phyloP scores from a whole-genome alignment of 1,284 basidiomycete species.

The Kalmanozyma brasiliensis region DNA sequence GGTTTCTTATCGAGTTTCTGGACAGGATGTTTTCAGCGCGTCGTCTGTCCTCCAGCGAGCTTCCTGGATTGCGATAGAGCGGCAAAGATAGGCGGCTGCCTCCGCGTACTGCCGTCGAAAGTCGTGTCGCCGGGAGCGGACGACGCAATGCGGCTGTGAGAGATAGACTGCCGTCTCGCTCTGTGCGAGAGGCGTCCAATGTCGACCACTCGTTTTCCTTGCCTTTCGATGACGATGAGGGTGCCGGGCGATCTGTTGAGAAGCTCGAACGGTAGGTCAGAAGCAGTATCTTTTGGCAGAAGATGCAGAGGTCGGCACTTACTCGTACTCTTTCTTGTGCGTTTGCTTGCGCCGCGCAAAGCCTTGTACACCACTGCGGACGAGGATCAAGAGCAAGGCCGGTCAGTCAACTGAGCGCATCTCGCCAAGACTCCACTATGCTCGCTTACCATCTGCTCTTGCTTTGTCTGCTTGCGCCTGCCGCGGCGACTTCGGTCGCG shows the following conservation, averaged over 20 bases:
- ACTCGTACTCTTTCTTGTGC: slow-evolving; percentile 1
- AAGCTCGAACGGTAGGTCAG: neutral
- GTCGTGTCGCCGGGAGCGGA: slow-evolving; percentile 29
- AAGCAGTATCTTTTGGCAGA: no score
- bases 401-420: neutral
- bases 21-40: slow-evolving; percentile 20
- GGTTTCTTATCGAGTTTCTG: neutral
- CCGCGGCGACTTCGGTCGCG: slow-evolving; percentile 7
- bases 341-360: slow-evolving; percentile 17
- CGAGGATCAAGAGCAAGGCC: neutral
- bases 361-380: slow-evolving; percentile 19
- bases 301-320: slow-evolving; percentile 1
- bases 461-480: slow-evolving; percentile 17
- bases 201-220: slow-evolving; percentile 44
- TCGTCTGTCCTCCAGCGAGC: slow-evolving; percentile 26
- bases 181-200: slow-evolving; percentile 16
- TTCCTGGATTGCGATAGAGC: slow-evolving; percentile 29
- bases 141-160: slow-evolving; percentile 22
- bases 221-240: neutral
- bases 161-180: slow-evolving; percentile 22
- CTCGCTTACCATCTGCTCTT: slow-evolving; percentile 25
- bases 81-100: slow-evolving; percentile 30
- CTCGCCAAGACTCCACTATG: neutral
- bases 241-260: no score
- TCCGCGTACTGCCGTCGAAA: slow-evolving; percentile 9